phyloP scores from a whole-genome alignment of 441 rosid genomes.

The Erysimum pusillum region DNA sequence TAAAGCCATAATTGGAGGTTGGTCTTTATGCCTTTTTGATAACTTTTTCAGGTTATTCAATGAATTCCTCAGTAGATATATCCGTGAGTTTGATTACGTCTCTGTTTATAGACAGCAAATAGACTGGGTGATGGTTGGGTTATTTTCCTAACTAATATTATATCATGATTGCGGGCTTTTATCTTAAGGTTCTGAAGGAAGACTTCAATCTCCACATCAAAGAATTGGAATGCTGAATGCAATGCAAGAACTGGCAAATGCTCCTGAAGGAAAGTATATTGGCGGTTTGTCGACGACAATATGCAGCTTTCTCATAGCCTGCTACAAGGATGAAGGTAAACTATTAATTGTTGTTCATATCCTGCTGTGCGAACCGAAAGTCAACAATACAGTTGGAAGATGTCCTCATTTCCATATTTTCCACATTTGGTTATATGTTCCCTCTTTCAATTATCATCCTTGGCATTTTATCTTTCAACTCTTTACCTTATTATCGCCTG shows the following conservation, averaged over 20 bases:
- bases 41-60: background rate
- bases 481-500: constrained; percentile 18
- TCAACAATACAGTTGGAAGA: background rate
- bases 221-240: constrained; percentile 91
- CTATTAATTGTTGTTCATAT: constrained; percentile 22
- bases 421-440: constrained; percentile 7
- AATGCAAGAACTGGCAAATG: constrained; percentile 82
- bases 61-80: constrained; percentile 13
- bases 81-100: constrained; percentile 20
- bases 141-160: constrained; percentile 16
- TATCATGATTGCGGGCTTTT: constrained; percentile 16
- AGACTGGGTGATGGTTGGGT: constrained; percentile 16
- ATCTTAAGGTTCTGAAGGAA: constrained; percentile 91
- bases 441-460: background rate
- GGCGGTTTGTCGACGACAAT: constrained; percentile 60
- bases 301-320: constrained; percentile 77
- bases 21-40: constrained; percentile 39
- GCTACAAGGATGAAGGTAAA: constrained; percentile 92
- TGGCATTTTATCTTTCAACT: constrained; percentile 20
- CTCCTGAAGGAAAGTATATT: constrained; percentile 91
- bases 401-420: constrained; percentile 13
- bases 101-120: background rate
- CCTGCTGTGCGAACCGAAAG: background rate
- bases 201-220: constrained; percentile 93
- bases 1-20: constrained; percentile 95